A percentile compares a stretch with the other conserved stretches of the same genome.
Evolutionary conservation across 495 filamentous ascomycete genomes (phyloP).

Genomic region (Penicillium atrosanguineum): DNA sequence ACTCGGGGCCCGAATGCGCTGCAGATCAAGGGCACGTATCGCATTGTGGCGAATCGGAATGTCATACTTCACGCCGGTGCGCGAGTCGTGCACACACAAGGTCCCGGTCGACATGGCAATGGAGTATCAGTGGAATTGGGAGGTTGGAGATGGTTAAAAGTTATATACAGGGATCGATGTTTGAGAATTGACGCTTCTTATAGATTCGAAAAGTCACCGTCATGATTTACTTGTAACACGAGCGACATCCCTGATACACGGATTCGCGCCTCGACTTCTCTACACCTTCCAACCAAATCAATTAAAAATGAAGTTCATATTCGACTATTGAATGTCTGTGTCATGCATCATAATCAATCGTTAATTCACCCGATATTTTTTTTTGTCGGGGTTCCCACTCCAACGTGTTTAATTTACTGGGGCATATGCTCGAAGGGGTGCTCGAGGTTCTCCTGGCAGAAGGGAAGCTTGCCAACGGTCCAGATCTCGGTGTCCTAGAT

Average conservation of each 20-base stretch:
- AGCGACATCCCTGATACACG: background rate
- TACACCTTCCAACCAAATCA: background rate
- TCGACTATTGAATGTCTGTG: background rate
- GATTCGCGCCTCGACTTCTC: background rate
- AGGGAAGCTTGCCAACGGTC: conserved; percentile 65
- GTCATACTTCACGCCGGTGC: conserved; percentile 46
- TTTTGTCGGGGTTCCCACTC: background rate
- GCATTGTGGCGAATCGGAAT: conserved; percentile 52
- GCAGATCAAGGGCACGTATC: conserved; percentile 47
- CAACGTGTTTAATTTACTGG: conserved; percentile 31
- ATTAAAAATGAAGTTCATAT: background rate
- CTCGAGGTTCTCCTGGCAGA: conserved; percentile 61
- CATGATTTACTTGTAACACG: background rate
- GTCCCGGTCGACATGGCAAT: conserved; percentile 33
- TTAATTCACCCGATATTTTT: background rate
- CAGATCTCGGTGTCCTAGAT: conserved; percentile 65
- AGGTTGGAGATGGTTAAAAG: background rate
- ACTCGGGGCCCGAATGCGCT: conserved; percentile 37
- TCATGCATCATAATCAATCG: conserved; percentile 11
- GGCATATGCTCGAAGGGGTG: conserved; percentile 63
- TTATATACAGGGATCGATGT: too few relatives aligned
- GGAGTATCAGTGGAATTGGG: background rate
- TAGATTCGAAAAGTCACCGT: background rate
- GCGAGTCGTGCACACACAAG: conserved; percentile 46
- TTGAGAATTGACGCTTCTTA: too few relatives aligned